Evolutionary conservation across 2,329 filamentous ascomycete species (phyloP).

Genomic region (Akanthomyces uredinophilus): DNA sequence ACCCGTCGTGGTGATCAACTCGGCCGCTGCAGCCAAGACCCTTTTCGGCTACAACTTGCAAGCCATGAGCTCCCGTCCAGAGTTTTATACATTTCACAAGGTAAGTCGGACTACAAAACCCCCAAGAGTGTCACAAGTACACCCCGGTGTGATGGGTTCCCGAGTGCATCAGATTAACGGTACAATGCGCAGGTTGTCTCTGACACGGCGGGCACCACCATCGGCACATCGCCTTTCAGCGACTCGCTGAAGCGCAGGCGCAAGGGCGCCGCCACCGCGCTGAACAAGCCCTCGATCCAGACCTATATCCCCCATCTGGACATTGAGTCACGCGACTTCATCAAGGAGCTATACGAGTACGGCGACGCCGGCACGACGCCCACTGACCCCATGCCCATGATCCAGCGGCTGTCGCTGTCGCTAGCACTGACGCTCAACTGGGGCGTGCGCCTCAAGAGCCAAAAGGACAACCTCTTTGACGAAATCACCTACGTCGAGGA

Average conservation of each 20-base stretch:
- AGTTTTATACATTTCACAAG: constrained; percentile 57
- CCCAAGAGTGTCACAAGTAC: no score
- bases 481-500: constrained; percentile 61
- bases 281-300: constrained; percentile 60
- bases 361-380: constrained; percentile 48
- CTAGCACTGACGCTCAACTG: constrained; percentile 61
- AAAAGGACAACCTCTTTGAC: constrained; percentile 55
- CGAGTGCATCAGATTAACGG: not conserved
- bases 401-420: constrained; percentile 59
- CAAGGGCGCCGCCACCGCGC: constrained; percentile 59
- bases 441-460: constrained; percentile 54
- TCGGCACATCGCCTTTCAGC: constrained; percentile 62
- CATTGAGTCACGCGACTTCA: constrained; percentile 57
- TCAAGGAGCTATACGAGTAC: constrained; percentile 54
- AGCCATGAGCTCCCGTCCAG: constrained; percentile 49
- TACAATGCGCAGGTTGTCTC: constrained; percentile 47
- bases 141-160: no score
- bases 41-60: constrained; percentile 50
- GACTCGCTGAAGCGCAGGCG: constrained; percentile 59
- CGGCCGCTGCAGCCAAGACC: constrained; percentile 43
- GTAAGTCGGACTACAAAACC: constrained; percentile 24
- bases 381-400: constrained; percentile 63
- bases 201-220: constrained; percentile 61
- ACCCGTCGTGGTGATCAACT: constrained; percentile 52
- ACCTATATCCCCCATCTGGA: constrained; percentile 60